Evolutionary conservation across 331 rosid species (phyloP).

Genomic region (Malus hybrid): DNA sequence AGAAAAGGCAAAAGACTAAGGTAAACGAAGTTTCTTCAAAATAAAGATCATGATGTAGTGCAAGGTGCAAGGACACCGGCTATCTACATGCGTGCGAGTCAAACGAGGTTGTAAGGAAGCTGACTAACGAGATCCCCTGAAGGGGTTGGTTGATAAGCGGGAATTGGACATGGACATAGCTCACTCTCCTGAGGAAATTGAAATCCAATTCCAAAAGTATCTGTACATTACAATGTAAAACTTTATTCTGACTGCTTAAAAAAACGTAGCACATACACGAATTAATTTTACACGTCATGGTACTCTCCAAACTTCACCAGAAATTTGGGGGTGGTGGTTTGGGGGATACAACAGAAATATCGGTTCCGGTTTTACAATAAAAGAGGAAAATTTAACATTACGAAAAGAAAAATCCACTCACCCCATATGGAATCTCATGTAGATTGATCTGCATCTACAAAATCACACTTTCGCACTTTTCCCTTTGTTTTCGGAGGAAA

Average conservation of each 20-base stretch:
- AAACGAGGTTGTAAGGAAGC: too few species aligned
- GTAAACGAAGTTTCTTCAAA: too few species aligned
- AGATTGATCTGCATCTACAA: slow-evolving; percentile 11
- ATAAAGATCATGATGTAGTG: too few species aligned
- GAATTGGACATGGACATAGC: too few species aligned
- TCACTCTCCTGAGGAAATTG: too few species aligned
- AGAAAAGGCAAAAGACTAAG: too few species aligned
- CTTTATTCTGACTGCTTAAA: not conserved
- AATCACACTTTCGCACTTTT: slow-evolving; percentile 1
- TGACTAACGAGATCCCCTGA: too few species aligned
- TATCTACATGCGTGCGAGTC: too few species aligned
- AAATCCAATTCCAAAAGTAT: not conserved
- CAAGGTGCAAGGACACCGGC: too few species aligned
- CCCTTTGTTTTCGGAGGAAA: not conserved
- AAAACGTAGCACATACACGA: not conserved
- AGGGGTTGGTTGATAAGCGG: not conserved
- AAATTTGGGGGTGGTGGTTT: slow-evolving; percentile 3
- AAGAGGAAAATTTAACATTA: not conserved
- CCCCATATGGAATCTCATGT: slow-evolving; percentile 3
- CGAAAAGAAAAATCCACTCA: not conserved
- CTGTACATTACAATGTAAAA: not conserved
- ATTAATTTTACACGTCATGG: not conserved
- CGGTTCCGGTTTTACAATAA: not conserved
- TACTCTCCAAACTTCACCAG: not conserved
- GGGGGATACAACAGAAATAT: slow-evolving; percentile 5